Base-by-base conservation (phyloP, 805 yeast species). In the Danielozyma ontarioensis region DNA sequence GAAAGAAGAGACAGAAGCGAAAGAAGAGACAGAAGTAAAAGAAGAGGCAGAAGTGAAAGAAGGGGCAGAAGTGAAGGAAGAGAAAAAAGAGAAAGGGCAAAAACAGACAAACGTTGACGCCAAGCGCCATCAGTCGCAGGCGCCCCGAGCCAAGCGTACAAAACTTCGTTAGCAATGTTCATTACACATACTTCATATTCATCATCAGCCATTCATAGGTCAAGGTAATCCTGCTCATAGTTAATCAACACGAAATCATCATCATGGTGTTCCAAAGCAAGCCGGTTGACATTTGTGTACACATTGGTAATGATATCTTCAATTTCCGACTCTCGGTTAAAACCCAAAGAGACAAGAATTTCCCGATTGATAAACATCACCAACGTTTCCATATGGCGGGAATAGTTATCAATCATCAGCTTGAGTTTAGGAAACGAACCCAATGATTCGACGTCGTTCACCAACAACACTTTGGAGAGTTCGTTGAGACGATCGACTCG, bases 191-290 rank as follows among this genome's bases (percentile, higher is more conserved):
- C n/a, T n/a, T n/a, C n/a, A n/a, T n/a, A 13, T 23, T 17, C 14
- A 13, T 29, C 37, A n/a, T n/a, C n/a, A n/a, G n/a, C n/a, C n/a
- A n/a, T n/a, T n/a, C n/a, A 57, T 31, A 56, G 36, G 34, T 55
- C 55, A 27, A 60, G 32, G 41, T 57, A 55, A 44, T 64, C 70
- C 30, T 41, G 50, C 28, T 64, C 66, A 31, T 57, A 62, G 39
- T 64, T 64, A 13, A 63, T 47, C 44, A 66, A 46, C 41, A 55
- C 45, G 41, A 61, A 66, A 27, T 53, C 51, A 22, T 55, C 57
- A 37, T 65, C 70, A 35, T 51, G 42, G 29, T 44, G 43, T 11
- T 49, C 50, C 24, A 51, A 42, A 26, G 62, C 51, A 27, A 66
- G 53, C 13, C 35, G 36, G 13, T 36, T 47, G 31, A 66, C 55